These are phyloP conservation scores for Penicillium thymicola DNA, from an alignment of 2,329 filamentous ascomycete genomes.

Conservation along the genomic window DNA sequence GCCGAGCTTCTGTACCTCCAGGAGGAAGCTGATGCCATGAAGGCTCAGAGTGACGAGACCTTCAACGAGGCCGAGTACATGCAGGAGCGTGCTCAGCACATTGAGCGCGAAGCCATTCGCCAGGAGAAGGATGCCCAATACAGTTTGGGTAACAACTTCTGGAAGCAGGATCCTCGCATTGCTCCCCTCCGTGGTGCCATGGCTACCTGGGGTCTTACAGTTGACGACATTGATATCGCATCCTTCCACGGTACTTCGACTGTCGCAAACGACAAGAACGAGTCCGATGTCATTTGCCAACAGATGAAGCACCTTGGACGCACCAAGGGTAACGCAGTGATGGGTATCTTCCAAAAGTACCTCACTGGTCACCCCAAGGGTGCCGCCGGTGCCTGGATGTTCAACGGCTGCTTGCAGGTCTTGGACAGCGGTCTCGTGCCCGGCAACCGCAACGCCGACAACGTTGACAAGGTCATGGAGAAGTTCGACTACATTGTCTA, in stretches of 20 bases:
- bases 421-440: constrained; percentile 91
- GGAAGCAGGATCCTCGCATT: constrained; percentile 92
- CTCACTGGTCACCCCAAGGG: constrained; percentile 98
- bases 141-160: constrained; percentile 97
- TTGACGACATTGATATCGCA: constrained; percentile 90
- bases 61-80: constrained; percentile 84
- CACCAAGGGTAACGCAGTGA: constrained; percentile 90
- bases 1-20: constrained; percentile 89
- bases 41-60: constrained; percentile 64
- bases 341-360: constrained; percentile 99
- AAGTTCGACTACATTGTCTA: constrained; percentile 98
- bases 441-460: constrained; percentile 97
- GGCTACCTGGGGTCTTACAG: constrained; percentile 95
- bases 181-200: constrained; percentile 93
- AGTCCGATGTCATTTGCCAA: constrained; percentile 94
- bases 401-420: constrained; percentile 96
- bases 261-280: constrained; percentile 99
- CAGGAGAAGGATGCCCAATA: constrained; percentile 91
- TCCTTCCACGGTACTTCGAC: constrained; percentile 99
- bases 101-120: constrained; percentile 79
- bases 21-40: constrained; percentile 89
- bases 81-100: constrained; percentile 78
- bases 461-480: constrained; percentile 94
- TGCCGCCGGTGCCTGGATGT: constrained; percentile 99
- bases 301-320: constrained; percentile 93